Evolutionary conservation across 2,329 filamentous ascomycete species (phyloP).

Genomic region (Fusarium agapanthi): DNA sequence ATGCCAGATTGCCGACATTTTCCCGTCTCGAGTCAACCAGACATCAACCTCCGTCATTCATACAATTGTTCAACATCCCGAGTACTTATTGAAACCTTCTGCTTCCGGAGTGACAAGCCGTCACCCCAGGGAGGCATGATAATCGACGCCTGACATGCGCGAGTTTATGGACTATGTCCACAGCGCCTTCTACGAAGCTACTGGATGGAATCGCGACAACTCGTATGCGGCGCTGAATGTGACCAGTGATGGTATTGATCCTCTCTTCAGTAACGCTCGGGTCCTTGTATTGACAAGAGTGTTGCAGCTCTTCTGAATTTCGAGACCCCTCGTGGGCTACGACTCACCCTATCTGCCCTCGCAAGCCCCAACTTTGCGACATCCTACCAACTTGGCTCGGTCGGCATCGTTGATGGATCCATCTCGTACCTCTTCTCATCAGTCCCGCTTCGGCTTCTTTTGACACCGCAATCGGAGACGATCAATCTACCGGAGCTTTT

Average conservation of each 20-base stretch:
- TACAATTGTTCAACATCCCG: neutral
- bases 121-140: constrained; percentile 41
- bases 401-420: constrained; percentile 95
- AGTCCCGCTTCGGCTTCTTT: constrained; percentile 72
- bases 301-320: constrained; percentile 83
- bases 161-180: constrained; percentile 98
- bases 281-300: constrained; percentile 28
- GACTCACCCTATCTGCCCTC: constrained; percentile 88
- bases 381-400: constrained; percentile 88
- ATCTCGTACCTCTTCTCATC: constrained; percentile 96
- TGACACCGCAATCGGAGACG: constrained; percentile 74
- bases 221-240: constrained; percentile 88
- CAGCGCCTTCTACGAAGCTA: constrained; percentile 85
- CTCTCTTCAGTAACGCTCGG: neutral
- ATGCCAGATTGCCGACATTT: constrained; percentile 18
- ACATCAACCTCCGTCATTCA: neutral
- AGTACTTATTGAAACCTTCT: neutral
- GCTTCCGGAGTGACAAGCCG: constrained; percentile 27
- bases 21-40: neutral
- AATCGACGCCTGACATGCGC: constrained; percentile 69
- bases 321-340: constrained; percentile 82
- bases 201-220: constrained; percentile 90
- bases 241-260: constrained; percentile 74
- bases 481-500: constrained; percentile 82
- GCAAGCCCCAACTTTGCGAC: constrained; percentile 93